Evolutionary conservation across 2,329 filamentous ascomycete genomes (phyloP).

Genomic region (Stenocarpella maydis): DNA sequence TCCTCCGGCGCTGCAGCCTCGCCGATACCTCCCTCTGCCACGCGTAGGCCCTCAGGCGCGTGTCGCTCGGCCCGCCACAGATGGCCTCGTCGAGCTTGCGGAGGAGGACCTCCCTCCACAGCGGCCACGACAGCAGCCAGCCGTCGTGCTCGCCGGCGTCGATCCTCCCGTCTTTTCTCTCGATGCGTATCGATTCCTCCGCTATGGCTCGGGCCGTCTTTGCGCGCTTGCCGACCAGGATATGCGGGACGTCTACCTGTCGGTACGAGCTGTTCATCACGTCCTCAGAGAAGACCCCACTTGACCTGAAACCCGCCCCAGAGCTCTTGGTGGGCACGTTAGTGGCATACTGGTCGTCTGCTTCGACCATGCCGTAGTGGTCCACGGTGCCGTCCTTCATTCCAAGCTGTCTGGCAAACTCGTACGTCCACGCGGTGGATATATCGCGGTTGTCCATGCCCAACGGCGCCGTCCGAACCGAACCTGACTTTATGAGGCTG

Average conservation of each 20-base stretch:
- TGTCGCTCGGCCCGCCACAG: conserved; percentile 17
- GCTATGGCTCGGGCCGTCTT: background rate
- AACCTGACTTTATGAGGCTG: conserved; percentile 1
- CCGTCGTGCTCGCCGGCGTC: background rate
- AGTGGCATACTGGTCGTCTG: background rate
- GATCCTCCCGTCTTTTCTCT: background rate
- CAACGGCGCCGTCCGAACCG: conserved; percentile 6
- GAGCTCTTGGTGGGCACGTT: background rate
- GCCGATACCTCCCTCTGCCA: background rate
- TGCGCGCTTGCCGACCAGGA: background rate
- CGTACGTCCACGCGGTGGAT: conserved; percentile 28
- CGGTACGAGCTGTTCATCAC: background rate
- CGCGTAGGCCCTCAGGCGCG: background rate
- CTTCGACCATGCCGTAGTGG: conserved; percentile 17
- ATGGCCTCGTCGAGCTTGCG: conserved; percentile 21
- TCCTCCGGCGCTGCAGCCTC: background rate
- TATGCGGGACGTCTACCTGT: conserved; percentile 25
- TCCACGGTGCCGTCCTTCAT: conserved; percentile 27
- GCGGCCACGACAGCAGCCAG: conserved; percentile 26
- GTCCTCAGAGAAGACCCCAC: background rate
- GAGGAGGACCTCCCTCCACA: conserved; percentile 4
- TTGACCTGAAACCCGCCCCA: conserved; percentile 7
- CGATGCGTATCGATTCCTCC: background rate
- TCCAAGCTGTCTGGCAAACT: conserved; percentile 31
- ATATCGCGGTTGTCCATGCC: conserved; percentile 34